Evolutionary conservation across 306 rosid species (phyloP), one percentile per base, ranked within the genome.

Genomic region (Pterocarpus santalinus): DNA sequence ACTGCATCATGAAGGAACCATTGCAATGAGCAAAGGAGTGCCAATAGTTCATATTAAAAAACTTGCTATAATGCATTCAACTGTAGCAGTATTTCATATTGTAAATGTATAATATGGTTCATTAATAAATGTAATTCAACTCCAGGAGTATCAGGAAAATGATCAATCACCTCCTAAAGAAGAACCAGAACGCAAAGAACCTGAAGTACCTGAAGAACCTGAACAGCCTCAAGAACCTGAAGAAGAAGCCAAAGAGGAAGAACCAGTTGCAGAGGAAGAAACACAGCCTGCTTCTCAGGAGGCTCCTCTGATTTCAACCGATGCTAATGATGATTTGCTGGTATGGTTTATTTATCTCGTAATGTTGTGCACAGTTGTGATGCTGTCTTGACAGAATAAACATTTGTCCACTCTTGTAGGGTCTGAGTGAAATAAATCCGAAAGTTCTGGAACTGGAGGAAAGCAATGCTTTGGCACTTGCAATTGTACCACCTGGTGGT

Each of bases 381-480:
- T 60, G 70, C 60, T 64, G 56, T 4, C 49, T 84, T 76, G 58
- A 81, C 8, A 28, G 3, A 75, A 32, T 60, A 62, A 35, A 30
- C 41, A 14, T 52, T 62, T 57, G 28, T 65, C 43, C 39, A 65
- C 67, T 9, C 74, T 41, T 77, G 83, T 79, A 95, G 99, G 99
- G 98, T 76, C 83, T 95, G 17, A 69, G 55, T 71, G 97, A 91
- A 88, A 71, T 89, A 80, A 90, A 92, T 77, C 93, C 96, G 4
- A 91, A 47, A 86, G 90, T 88, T 62, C 81, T 79, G 76, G 93
- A 93, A 78, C 51, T 93, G 57, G 98, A 93, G 70, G 92, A 92
- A 66, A 88, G 68, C 81, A 95, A 95, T 83, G 98, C 99, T 82
- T 39, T 93, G 86, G 99, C 99, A 17, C 99, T 95, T 43, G 97